Evolutionary conservation across 2,329 filamentous ascomycete species (phyloP).

Genomic region (Cercospora zeae-maydis): DNA sequence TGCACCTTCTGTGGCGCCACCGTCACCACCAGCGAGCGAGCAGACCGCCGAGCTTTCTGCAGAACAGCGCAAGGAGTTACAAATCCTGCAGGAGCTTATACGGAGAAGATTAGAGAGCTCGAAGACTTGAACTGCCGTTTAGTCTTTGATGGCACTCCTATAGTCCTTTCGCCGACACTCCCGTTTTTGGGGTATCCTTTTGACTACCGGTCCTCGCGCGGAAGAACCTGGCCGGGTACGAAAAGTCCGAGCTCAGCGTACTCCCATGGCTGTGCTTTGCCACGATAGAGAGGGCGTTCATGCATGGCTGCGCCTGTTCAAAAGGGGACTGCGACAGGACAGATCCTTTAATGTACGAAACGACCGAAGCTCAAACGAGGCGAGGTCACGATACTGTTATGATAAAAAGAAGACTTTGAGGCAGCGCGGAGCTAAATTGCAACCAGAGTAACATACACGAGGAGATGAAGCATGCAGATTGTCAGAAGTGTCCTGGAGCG

Average conservation of each 20-base stretch:
- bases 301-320: not conserved
- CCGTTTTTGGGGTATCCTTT: not conserved
- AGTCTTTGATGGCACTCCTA: not conserved
- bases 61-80: slow-evolving; percentile 36
- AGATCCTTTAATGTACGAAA: not conserved
- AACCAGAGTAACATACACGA: not conserved
- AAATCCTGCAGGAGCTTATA: slow-evolving; percentile 38
- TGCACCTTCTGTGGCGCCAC: slow-evolving; percentile 25
- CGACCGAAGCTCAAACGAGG: not conserved
- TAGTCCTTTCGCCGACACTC: not conserved
- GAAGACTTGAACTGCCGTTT: slow-evolving; percentile 25
- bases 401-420: not conserved
- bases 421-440: not conserved
- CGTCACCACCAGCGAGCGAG: slow-evolving; percentile 32
- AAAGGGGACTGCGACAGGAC: not conserved
- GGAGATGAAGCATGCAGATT: not conserved
- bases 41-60: slow-evolving; percentile 34
- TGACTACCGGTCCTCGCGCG: not conserved
- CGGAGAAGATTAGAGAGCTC: slow-evolving; percentile 31
- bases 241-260: not conserved
- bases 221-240: not conserved
- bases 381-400: not conserved
- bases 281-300: not conserved
- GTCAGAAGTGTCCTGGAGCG: not conserved
- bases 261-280: not conserved